These are phyloP conservation scores for Strigomonas culicis DNA, from an alignment of 208 protist species.

Conservation along the genomic window DNA sequence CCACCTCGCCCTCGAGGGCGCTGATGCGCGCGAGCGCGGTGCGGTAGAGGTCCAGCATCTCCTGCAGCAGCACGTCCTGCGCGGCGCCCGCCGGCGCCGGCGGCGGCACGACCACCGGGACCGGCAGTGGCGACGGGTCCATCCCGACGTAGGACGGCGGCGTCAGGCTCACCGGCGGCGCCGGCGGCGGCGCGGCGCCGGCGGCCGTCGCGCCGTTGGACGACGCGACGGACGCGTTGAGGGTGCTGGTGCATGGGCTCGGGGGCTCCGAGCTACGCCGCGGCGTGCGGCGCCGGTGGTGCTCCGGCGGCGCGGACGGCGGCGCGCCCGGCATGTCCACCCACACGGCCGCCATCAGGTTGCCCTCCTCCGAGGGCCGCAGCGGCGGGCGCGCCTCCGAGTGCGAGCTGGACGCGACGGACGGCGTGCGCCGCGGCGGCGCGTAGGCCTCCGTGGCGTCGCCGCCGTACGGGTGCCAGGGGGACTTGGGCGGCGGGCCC, in stretches of 20 bases:
- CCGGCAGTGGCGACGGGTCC: neutral
- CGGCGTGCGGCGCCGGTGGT: slow-evolving; percentile 34
- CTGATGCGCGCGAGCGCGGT: neutral
- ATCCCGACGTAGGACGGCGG: neutral
- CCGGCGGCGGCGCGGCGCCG: neutral
- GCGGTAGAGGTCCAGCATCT: neutral
- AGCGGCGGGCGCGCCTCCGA: slow-evolving; percentile 22
- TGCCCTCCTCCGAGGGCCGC: slow-evolving; percentile 28
- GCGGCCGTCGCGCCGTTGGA: slow-evolving; percentile 17
- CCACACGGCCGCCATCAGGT: slow-evolving; percentile 41
- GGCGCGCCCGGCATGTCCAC: slow-evolving; percentile 29
- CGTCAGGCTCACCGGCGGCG: neutral
- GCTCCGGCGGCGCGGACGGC: slow-evolving; percentile 19
- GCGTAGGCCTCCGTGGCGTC: too few species aligned
- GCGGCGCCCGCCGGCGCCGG: neutral
- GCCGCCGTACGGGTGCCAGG: too few species aligned
- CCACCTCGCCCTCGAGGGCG: slow-evolving; percentile 8
- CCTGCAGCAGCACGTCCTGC: slow-evolving; percentile 2
- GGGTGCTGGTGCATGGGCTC: slow-evolving; percentile 33
- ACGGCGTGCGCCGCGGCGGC: slow-evolving; percentile 19
- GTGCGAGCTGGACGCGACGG: slow-evolving; percentile 22
- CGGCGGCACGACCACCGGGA: neutral
- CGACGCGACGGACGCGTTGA: slow-evolving; percentile 28
- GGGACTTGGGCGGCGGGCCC: too few species aligned
- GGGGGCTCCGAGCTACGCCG: slow-evolving; percentile 27